Evolutionary conservation across 305 asterid species (phyloP).

Genomic region (Solanum hybrid): DNA sequence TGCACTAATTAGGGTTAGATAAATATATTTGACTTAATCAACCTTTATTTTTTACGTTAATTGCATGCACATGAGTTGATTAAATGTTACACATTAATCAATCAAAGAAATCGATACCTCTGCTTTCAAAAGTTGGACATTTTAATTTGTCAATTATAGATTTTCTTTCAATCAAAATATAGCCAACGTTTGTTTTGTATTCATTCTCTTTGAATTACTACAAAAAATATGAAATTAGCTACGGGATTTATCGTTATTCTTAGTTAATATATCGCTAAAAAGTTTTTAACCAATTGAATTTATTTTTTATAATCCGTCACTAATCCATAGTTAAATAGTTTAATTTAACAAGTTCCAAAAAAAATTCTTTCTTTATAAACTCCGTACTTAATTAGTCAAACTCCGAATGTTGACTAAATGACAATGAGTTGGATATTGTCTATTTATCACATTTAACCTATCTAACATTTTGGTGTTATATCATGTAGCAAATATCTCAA

Average conservation of each 20-base stretch:
- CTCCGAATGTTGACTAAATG: not conserved
- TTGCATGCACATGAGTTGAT: not conserved
- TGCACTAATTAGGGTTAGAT: not conserved
- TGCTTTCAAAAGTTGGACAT: not conserved
- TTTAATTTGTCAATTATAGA: not conserved
- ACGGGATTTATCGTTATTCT: not conserved
- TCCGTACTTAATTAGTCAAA: not conserved
- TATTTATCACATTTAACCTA: too few species aligned
- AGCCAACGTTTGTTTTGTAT: not conserved
- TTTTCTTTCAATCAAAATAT: not conserved
- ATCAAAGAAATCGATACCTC: not conserved
- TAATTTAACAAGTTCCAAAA: too few species aligned
- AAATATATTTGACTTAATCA: not conserved
- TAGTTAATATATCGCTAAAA: too few species aligned
- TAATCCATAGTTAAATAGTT: not conserved
- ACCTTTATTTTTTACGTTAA: not conserved
- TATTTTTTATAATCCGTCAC: not conserved
- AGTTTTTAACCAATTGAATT: too few species aligned
- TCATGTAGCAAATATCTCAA: not conserved
- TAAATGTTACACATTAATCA: not conserved
- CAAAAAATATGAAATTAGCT: not conserved
- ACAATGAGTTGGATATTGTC: not conserved
- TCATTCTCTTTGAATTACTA: not conserved
- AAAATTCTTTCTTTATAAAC: too few species aligned
- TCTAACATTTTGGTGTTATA: not conserved